Percentiles rank a stretch among this genome's conserved stretches.
These are phyloP conservation scores for Hibiscus trionum DNA, from an alignment of 345 rosid species.

Conservation along the genomic window DNA sequence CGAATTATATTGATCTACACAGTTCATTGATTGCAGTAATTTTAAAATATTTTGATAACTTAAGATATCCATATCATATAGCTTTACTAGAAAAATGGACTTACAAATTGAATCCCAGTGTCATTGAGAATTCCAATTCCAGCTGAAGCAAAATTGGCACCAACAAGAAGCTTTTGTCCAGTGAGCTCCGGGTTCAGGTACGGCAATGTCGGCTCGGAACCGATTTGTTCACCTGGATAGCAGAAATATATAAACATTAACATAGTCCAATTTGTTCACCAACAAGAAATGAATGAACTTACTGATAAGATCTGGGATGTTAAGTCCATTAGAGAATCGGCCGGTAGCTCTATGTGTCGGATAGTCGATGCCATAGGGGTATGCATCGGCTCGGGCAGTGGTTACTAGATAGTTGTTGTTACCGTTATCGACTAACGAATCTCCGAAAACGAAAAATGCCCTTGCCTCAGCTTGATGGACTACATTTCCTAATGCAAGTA, in stretches of 20 bases:
- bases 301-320: conserved; percentile 81
- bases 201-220: conserved; percentile 59
- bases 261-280: background rate
- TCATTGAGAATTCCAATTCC: conserved; percentile 88
- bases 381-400: conserved; percentile 69
- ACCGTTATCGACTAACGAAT: conserved; percentile 84
- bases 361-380: conserved; percentile 70
- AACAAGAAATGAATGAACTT: background rate
- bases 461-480: conserved; percentile 39
- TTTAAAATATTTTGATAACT: background rate
- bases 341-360: conserved; percentile 66
- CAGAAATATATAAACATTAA: too few relatives aligned
- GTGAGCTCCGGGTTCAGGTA: conserved; percentile 62
- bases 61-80: background rate
- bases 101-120: conserved; percentile 70
- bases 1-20: conserved; percentile 72
- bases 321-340: conserved; percentile 82
- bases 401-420: conserved; percentile 79
- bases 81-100: background rate
- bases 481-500: conserved; percentile 16
- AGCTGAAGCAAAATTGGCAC: conserved; percentile 90
- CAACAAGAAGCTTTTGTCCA: conserved; percentile 56
- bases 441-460: conserved; percentile 68
- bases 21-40: background rate
- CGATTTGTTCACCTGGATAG: conserved; percentile 48